A percentile compares a stretch with the other conserved stretches of the same genome.
phyloP scores from a whole-genome alignment of 306 rosid species.

The Cicer chorassanicum region DNA sequence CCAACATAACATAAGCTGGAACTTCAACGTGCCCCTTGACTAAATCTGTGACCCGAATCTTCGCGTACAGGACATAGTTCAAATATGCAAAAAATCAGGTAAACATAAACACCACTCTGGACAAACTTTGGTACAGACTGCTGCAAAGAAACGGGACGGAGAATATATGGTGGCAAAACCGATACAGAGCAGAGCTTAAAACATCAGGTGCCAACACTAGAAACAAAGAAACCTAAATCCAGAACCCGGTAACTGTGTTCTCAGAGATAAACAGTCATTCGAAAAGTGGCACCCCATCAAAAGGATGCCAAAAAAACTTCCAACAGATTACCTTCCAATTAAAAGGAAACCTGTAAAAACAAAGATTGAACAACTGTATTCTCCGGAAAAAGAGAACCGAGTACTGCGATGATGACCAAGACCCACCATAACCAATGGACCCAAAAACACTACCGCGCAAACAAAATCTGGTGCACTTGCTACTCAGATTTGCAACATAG shows the following conservation, averaged over 20 bases:
- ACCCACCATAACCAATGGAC: constrained; percentile 77
- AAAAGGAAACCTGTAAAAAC: constrained; percentile 71
- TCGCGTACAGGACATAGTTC: constrained; percentile 52
- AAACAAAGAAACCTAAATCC: constrained; percentile 57
- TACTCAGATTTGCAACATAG: constrained; percentile 8
- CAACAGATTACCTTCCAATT: constrained; percentile 66
- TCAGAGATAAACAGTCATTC: constrained; percentile 61
- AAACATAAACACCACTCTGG: constrained; percentile 48
- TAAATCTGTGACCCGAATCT: constrained; percentile 65
- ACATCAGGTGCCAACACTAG: constrained; percentile 57
- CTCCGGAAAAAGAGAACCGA: constrained; percentile 74
- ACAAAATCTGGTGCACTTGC: constrained; percentile 29
- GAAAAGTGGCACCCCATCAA: constrained; percentile 46
- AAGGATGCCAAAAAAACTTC: constrained; percentile 58
- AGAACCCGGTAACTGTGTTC: constrained; percentile 58
- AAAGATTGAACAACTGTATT: constrained; percentile 53
- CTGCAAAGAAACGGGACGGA: constrained; percentile 33
- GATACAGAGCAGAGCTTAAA: constrained; percentile 57
- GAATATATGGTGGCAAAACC: constrained; percentile 53
- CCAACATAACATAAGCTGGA: constrained; percentile 35
- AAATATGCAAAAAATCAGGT: constrained; percentile 52
- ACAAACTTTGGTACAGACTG: constrained; percentile 49
- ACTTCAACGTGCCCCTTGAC: constrained; percentile 59
- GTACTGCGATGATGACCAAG: constrained; percentile 59
- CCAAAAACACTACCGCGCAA: constrained; percentile 73